Conservation (phyloP, 2,329 filamentous ascomycete genomes). For the Fusarium chlamydosporum region DNA sequence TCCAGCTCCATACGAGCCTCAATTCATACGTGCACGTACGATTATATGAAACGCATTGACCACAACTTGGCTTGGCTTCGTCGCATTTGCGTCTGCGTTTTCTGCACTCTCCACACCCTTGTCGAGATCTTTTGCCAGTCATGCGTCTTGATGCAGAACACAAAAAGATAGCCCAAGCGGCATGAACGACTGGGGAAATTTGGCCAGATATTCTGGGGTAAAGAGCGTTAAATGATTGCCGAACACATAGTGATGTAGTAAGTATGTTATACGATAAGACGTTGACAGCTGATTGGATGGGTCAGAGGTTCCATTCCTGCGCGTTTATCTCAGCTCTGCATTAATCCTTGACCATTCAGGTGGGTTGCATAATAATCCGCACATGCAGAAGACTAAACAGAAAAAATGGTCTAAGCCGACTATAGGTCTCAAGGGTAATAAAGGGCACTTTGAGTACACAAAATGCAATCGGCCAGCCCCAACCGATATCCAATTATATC, state of each 20-base stretch:
- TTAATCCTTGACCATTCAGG: not conserved
- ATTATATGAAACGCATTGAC: constrained; percentile 38
- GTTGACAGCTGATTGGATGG: constrained; percentile 5
- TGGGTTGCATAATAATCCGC: no score
- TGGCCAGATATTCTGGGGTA: constrained; percentile 2
- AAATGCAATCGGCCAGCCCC: no score
- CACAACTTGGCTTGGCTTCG: constrained; percentile 48
- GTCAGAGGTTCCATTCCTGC: not conserved
- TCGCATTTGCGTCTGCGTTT: constrained; percentile 51
- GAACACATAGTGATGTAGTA: not conserved
- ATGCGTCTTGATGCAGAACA: constrained; percentile 14
- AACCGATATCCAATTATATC: no score
- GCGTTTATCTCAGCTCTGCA: not conserved
- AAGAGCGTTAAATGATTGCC: not conserved
- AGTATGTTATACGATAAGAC: constrained; percentile 2
- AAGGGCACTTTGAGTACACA: no score
- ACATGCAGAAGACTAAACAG: no score
- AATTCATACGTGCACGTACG: constrained; percentile 46
- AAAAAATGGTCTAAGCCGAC: no score
- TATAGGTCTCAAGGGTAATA: no score
- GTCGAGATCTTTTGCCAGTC: constrained; percentile 47
- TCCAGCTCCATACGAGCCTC: constrained; percentile 47
- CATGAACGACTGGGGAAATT: not conserved
- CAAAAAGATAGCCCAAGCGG: not conserved
- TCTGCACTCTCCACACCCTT: constrained; percentile 52